Conservation (phyloP, 495 filamentous ascomycete species). For the Daldinia caldariorum region DNA sequence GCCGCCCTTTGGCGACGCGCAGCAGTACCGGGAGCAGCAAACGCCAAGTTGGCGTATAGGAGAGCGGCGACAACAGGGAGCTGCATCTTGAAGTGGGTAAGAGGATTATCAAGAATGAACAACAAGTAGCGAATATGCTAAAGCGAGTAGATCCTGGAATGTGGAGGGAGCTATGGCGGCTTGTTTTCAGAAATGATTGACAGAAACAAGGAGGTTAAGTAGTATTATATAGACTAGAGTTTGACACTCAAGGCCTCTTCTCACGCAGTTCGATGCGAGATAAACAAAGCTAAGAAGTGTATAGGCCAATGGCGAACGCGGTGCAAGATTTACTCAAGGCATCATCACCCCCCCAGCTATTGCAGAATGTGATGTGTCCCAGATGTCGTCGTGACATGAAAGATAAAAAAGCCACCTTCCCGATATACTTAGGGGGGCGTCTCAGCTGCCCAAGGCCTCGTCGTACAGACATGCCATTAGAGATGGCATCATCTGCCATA, state of each 20-base stretch:
- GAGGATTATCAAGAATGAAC: not conserved
- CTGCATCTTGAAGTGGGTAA: conserved; percentile 37
- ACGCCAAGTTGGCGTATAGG: conserved; percentile 34
- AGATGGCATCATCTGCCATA: conserved; percentile 34
- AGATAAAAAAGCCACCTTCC: conserved; percentile 39
- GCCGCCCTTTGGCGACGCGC: conserved; percentile 28
- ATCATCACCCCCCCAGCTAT: conserved; percentile 9
- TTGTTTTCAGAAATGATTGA: conserved; percentile 10
- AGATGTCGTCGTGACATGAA: conserved; percentile 35
- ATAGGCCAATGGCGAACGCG: conserved; percentile 6
- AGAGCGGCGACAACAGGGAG: conserved; percentile 27
- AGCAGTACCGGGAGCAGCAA: conserved; percentile 32
- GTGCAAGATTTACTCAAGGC: conserved; percentile 18
- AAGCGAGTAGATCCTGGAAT: not conserved
- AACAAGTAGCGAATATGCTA: not conserved
- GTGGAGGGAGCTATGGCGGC: conserved; percentile 8
- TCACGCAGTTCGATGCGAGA: not conserved
- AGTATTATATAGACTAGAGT: conserved; percentile 29
- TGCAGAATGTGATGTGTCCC: conserved; percentile 22
- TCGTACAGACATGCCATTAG: conserved; percentile 8
- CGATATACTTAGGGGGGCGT: conserved; percentile 29
- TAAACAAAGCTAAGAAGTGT: conserved; percentile 14
- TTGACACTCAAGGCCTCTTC: not conserved
- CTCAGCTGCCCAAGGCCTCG: conserved; percentile 25
- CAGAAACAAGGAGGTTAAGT: conserved; percentile 17